Base-by-base conservation (phyloP, 2,329 filamentous ascomycete genomes). In the Grosmannia penicillata region DNA sequence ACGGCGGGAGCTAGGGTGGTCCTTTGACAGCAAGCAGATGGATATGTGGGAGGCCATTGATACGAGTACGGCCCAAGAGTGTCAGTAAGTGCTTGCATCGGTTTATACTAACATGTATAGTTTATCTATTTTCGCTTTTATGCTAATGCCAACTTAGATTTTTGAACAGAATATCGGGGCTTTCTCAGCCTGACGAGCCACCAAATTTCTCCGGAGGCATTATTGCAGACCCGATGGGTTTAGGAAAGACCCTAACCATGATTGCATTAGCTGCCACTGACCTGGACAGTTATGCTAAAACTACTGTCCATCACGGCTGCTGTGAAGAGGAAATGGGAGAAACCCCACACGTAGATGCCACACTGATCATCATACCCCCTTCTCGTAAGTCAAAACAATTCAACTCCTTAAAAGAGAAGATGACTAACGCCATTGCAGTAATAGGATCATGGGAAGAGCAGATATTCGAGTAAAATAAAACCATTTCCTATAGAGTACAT, bases 171-270 rank as follows among this genome's bases (percentile, higher is more conserved):
- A 43, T 62, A 0, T 56, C 56, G 2, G 43, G 48, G 1, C 31
- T 41, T 0, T 29, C 30, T 9, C 54, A 60, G 29, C 0, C 2
- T 0, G 50, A 61, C 4, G 45, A 50, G 1, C 62, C 62, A 0
- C 42, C 49, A 3, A 27, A 48, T 0, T 63, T 62, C n/a, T 49
- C 48, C 9, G 63, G 63, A 0, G 63, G 63, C 1, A 59, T 66
- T n/a, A 49, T 66, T 18, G 62, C 62, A 1, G 63, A 66, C 40
- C 52, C 56, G 0, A 67, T 66, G 63, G 63, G 63, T 1, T 47
- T 66, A 0, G 63, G 63, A 0, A 67, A 67, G 38, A 63, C 62
- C 1, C 42, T 65, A 1, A 56, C 56, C 0, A 63, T 65, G 56
- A 59, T 66, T 21, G 47, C 62, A 1, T 40, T 68, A 2, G 47